A percentile compares a stretch with the other conserved stretches of the same genome.
Conservation (phyloP, 208 protist species). For the Leptomonas pyrrhocoris region DNA sequence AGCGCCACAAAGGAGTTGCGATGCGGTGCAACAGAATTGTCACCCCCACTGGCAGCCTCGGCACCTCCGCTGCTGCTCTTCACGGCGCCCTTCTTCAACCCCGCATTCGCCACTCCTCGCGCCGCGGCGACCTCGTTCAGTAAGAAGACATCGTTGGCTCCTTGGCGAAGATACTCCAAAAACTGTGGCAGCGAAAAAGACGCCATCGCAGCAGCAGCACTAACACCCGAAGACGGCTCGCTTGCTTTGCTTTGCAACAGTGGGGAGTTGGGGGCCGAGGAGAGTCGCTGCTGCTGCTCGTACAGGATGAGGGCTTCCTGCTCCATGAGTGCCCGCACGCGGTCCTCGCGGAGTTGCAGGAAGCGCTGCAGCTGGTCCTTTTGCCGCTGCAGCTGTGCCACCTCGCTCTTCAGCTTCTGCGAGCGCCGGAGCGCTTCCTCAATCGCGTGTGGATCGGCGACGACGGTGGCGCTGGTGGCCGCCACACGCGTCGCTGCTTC, state of each 20-base stretch:
- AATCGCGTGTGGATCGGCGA: constrained; percentile 66
- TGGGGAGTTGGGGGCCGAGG: background rate
- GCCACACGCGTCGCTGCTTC: constrained; percentile 59
- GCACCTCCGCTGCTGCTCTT: background rate
- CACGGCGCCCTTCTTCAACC: background rate
- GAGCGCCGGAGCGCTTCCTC: constrained; percentile 56
- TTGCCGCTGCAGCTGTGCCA: constrained; percentile 69
- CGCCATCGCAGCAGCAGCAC: background rate
- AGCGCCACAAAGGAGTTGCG: constrained; percentile 32
- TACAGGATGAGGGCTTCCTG: constrained; percentile 40
- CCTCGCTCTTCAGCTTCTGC: constrained; percentile 76
- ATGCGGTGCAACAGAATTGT: constrained; percentile 27
- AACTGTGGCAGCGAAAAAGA: constrained; percentile 27
- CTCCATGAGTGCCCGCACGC: constrained; percentile 57
- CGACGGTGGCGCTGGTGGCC: constrained; percentile 63
- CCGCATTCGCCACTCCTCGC: constrained; percentile 2
- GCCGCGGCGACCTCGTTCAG: constrained; percentile 24
- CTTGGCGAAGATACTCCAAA: constrained; percentile 31
- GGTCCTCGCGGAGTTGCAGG: constrained; percentile 66
- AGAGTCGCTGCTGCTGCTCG: constrained; percentile 7
- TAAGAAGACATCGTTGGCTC: constrained; percentile 37
- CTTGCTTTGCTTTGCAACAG: background rate
- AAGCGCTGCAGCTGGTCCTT: constrained; percentile 77
- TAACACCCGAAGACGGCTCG: background rate
- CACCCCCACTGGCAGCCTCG: constrained; percentile 1